These are phyloP conservation scores for Nematocida ironsii DNA, from an alignment of 371 early-diverging fungal species.

Conservation along the genomic window DNA sequence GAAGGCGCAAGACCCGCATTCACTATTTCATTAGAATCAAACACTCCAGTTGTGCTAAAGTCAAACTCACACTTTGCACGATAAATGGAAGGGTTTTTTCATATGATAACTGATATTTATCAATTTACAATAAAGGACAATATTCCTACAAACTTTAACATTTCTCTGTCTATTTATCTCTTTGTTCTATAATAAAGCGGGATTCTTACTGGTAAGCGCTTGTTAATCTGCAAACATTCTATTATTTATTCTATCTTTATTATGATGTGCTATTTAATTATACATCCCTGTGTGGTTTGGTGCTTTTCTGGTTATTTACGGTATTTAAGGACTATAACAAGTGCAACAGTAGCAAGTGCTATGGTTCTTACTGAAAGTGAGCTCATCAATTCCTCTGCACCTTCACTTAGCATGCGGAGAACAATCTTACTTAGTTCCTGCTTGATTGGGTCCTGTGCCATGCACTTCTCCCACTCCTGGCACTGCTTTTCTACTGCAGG, in stretches of 20 bases:
- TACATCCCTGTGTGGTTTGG: background rate
- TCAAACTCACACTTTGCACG: conserved; percentile 42
- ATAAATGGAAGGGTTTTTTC: conserved; percentile 4
- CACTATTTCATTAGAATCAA: conserved; percentile 78
- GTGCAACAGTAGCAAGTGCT: conserved; percentile 1
- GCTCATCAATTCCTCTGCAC: conserved; percentile 65
- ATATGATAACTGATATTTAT: conserved; percentile 21
- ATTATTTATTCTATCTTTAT: background rate
- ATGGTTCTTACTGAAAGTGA: conserved; percentile 58
- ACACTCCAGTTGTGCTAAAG: conserved; percentile 65
- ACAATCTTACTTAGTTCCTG: conserved; percentile 66
- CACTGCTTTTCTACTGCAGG: conserved; percentile 77
- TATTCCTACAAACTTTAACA: no score
- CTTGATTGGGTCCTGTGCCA: conserved; percentile 71
- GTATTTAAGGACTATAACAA: conserved; percentile 29
- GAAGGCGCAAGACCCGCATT: conserved; percentile 81
- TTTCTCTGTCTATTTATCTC: no score
- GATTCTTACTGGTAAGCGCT: no score
- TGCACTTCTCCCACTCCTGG: conserved; percentile 76
- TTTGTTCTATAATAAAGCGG: no score
- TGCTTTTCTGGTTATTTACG: background rate
- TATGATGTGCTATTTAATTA: background rate
- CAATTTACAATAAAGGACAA: conserved; percentile 19
- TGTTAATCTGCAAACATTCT: background rate
- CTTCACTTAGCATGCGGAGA: conserved; percentile 65